Base-by-base conservation (phyloP, 768 basidiomycete species). In the Pisolithus microcarpus region DNA sequence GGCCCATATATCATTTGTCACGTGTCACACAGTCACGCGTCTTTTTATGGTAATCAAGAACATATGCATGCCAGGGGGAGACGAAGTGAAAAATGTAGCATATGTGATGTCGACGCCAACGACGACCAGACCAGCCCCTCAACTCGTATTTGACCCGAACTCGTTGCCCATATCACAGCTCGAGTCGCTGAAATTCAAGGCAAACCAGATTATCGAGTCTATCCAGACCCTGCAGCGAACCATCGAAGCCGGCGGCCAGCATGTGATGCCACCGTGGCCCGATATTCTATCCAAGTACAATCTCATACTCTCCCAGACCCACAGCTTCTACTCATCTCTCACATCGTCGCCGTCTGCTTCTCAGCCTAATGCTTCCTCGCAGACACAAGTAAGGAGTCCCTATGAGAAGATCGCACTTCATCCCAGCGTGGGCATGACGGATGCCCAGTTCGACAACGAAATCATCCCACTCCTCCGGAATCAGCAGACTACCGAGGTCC, bases 201-300 rank as follows among this genome's bases (percentile, higher is more conserved):
- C 84, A 4, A 80, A 77, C 52, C 87, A 89, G 63, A 87, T 90
- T 34, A 80, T 88, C 42, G 88, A 91, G 46, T 86, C 85, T 7
- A 84, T 90, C 21, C 72, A 81, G 51, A 70, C 72, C 0, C 71
- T 90, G 8, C 82, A 82, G 50, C 72, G 77, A 48, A 83, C 78
- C 7, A 72, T 90, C 57, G 82, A 87, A 48, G 72, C 70, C 7
- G 77, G 76, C 11, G 73, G 79, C 36, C 75, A 73, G 40, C 70
- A 68, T 36, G 72, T 62, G n/a, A 88, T 90, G 81, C 82, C 84
- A 3, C 68, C 85, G 7, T 91, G 90, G 90, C 90, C 89, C 3
- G 89, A 91, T 60, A 80, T 92, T 49, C 75, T 91, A 49, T 82
- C 84, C 13, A 91, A 90, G 72, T 91, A 91, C 77, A 90, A 84